Evolutionary conservation across 768 basidiomycete species (phyloP), one percentile per base, ranked within the genome.

Genomic region (Lactifluus echinatus): DNA sequence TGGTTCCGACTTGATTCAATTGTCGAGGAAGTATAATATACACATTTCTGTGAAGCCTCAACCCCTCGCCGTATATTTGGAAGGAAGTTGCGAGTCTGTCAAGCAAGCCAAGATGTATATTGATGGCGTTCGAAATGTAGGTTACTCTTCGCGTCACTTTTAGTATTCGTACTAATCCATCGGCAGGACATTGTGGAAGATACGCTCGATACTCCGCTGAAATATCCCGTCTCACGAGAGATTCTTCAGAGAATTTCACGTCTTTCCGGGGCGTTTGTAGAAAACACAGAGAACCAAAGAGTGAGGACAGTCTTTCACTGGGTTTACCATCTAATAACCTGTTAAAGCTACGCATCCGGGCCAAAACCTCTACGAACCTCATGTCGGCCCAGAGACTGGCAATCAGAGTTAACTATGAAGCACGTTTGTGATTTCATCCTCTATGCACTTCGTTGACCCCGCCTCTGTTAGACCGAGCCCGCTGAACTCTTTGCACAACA

Each of bases 191-290:
- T 72, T 15, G 59, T 70, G 10, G 66, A 67, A 46, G 72, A 74
- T 26, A 68, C 63, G 24, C 66, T 71, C 39, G 69, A 72, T 53
- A 69, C 85, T 14, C 83, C 83, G 10, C 69, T 75, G 4, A 66
- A 70, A 26, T 65, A 64, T 43, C 68, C 71, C n/a, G 64, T 87
- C 39, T 70, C 68, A 0, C 63, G 70, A 10, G 77, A 79, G 53
- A 60, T 81, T n/a, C 63, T 84, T 21, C 80, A 82, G 58, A 76
- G 75, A 26, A 80, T 90, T 57, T 90, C 89, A n/a, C 81, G 84
- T 51, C 55, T 80, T 19, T 76, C 85, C 7, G 81, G 80, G 43
- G 87, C 83, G 4, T 82, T 83, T 61, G 68, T 82, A 4, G 83
- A 87, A 66, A 76, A 75, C 56, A 64, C 74, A 26, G 76, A 75